A percentile compares a stretch with the other conserved stretches of the same genome.
Conservation (phyloP, 1,284 basidiomycete genomes). For the Tilletia caries region DNA sequence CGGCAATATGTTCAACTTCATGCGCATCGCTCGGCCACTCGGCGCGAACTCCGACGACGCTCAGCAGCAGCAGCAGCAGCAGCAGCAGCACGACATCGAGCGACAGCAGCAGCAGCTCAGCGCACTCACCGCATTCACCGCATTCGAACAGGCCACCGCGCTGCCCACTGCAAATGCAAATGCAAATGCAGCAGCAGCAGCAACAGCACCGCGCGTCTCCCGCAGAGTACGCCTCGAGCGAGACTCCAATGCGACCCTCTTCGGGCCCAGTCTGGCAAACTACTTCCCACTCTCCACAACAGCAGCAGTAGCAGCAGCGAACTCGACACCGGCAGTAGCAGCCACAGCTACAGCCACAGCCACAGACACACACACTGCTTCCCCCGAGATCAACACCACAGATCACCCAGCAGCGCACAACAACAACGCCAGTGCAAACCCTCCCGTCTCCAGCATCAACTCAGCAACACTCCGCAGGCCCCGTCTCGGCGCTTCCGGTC, state of each 20-base stretch:
- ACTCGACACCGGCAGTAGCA: constrained; percentile 29
- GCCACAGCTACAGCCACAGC: not conserved
- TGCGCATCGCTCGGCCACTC: not conserved
- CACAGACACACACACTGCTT: not conserved
- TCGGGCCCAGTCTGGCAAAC: constrained; percentile 42
- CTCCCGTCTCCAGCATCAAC: not conserved
- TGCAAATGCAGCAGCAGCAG: constrained; percentile 18
- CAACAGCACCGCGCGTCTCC: constrained; percentile 18
- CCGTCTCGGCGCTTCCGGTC: constrained; percentile 1
- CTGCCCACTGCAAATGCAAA: not conserved
- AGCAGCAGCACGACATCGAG: not conserved
- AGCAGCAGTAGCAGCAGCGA: constrained; percentile 87
- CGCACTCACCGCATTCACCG: not conserved
- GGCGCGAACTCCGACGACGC: not conserved
- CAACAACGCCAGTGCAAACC: not conserved
- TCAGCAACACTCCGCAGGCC: constrained; percentile 1
- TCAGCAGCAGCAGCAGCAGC: not conserved
- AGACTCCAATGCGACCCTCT: constrained; percentile 41
- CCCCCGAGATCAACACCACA: not conserved
- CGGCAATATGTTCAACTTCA: not conserved
- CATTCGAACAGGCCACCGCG: constrained; percentile 6
- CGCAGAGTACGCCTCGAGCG: constrained; percentile 31
- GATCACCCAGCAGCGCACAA: not conserved
- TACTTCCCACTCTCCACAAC: constrained; percentile 29
- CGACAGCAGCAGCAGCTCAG: not conserved